Conservation (phyloP, 805 yeast genomes). For the Ogataea methanolica region DNA sequence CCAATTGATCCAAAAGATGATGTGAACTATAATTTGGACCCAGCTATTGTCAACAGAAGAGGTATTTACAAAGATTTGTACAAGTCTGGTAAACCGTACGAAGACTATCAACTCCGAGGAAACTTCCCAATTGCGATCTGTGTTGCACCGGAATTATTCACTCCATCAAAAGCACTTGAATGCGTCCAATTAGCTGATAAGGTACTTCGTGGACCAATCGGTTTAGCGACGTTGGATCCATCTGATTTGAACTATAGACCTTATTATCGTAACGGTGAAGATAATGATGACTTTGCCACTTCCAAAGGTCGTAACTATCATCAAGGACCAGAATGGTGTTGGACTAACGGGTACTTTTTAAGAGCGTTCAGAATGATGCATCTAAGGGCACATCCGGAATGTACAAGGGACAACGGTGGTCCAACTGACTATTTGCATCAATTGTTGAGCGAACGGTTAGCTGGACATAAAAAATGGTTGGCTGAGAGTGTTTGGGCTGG, state of each 20-base stretch:
- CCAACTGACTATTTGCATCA: conserved; percentile 53
- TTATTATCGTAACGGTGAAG: conserved; percentile 75
- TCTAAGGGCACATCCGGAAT: conserved; percentile 31
- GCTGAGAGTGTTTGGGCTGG: conserved; percentile 88
- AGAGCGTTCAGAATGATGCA: conserved; percentile 67
- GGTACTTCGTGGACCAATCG: conserved; percentile 80
- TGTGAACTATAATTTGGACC: conserved; percentile 52
- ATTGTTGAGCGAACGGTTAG: conserved; percentile 55
- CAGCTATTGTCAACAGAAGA: conserved; percentile 71
- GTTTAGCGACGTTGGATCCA: conserved; percentile 91
- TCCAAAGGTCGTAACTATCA: conserved; percentile 95
- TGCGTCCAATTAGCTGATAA: conserved; percentile 72
- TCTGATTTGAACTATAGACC: conserved; percentile 90
- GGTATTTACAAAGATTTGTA: conserved; percentile 91
- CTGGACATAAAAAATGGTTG: conserved; percentile 67
- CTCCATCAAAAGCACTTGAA: conserved; percentile 50
- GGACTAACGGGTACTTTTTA: conserved; percentile 84
- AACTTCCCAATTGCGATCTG: conserved; percentile 89
- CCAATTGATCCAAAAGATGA: conserved; percentile 68
- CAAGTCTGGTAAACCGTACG: conserved; percentile 78
- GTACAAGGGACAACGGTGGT: conserved; percentile 28
- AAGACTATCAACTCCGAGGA: conserved; percentile 90
- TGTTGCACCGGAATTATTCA: conserved; percentile 93
- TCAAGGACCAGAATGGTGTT: conserved; percentile 99
- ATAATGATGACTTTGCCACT: conserved; percentile 82